Evolutionary conservation across 2,329 filamentous ascomycete genomes (phyloP).

Genomic region (Penicillium digitatum): DNA sequence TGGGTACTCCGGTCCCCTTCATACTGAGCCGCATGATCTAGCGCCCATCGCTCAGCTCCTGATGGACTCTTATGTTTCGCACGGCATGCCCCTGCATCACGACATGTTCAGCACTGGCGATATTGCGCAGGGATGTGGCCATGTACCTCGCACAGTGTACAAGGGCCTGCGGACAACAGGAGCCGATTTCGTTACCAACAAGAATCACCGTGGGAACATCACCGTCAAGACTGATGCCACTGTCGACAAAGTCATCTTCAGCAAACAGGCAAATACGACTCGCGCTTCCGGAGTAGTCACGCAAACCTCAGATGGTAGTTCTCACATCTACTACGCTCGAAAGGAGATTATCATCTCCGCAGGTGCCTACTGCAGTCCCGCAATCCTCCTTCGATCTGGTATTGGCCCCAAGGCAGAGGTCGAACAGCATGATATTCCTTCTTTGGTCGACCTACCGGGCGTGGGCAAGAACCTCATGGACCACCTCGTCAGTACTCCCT

Average conservation of each 20-base stretch:
- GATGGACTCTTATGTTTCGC: constrained; percentile 52
- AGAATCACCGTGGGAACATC: constrained; percentile 45
- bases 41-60: constrained; percentile 57
- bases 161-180: constrained; percentile 52
- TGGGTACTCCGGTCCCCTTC: constrained; percentile 51
- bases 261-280: constrained; percentile 33
- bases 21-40: constrained; percentile 56
- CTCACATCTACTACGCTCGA: constrained; percentile 37
- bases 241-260: constrained; percentile 53
- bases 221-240: constrained; percentile 48
- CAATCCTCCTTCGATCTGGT: constrained; percentile 53
- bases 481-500: constrained; percentile 42
- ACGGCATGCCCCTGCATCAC: constrained; percentile 52
- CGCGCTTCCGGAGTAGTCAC: constrained; percentile 40
- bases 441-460: constrained; percentile 46
- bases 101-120: constrained; percentile 59
- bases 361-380: constrained; percentile 51
- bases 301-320: constrained; percentile 31
- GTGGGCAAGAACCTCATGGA: constrained; percentile 55
- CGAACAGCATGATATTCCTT: constrained; percentile 42
- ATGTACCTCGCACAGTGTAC: constrained; percentile 52
- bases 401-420: constrained; percentile 49
- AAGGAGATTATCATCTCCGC: constrained; percentile 50
- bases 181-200: constrained; percentile 52
- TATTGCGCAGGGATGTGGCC: constrained; percentile 54